Evolutionary conservation across 1,284 basidiomycete genomes (phyloP), one percentile per base, ranked within the genome.

Genomic region (Tilletia setariae): DNA sequence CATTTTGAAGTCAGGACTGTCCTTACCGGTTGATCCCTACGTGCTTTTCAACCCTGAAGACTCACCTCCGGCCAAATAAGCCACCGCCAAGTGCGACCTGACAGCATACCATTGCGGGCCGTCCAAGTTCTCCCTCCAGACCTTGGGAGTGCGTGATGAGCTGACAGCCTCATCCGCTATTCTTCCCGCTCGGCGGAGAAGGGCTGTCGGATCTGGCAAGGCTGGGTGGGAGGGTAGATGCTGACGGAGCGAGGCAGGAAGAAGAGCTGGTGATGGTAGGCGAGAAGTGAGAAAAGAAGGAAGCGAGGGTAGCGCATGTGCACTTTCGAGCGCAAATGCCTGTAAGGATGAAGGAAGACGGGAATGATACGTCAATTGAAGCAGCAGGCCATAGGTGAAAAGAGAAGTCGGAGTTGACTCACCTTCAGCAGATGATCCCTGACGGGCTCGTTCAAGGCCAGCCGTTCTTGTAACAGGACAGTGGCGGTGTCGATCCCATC

Each of bases 1-100:
- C n/a, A n/a, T n/a, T n/a, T n/a, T n/a, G n/a, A n/a, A n/a, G n/a
- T n/a, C n/a, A n/a, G n/a, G n/a, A n/a, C n/a, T n/a, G n/a, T n/a
- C n/a, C n/a, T n/a, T n/a, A n/a, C n/a, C n/a, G n/a, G n/a, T n/a
- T n/a, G n/a, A n/a, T n/a, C n/a, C n/a, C n/a, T n/a, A n/a, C n/a
- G n/a, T n/a, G n/a, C n/a, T n/a, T n/a, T n/a, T n/a, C n/a, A n/a
- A n/a, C n/a, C n/a, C 8, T 13, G 11, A 28, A 1, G 6, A 21
- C 53, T 23, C 28, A 59, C 53, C 53, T 59, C 53, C 53, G 53
- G 53, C 21, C 53, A 59, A 30, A 59, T 59, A 59, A 30, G 53
- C 53, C 16, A 59, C 16, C 16, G 53, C 28, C n/a, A 59, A 25
- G 19, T 30, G 16, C 25, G 53, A 15, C 53, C 53, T 23, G 53